Evolutionary conservation across 2,329 filamentous ascomycete genomes (phyloP).

Genomic region (Chalaropsis thielavioides): DNA sequence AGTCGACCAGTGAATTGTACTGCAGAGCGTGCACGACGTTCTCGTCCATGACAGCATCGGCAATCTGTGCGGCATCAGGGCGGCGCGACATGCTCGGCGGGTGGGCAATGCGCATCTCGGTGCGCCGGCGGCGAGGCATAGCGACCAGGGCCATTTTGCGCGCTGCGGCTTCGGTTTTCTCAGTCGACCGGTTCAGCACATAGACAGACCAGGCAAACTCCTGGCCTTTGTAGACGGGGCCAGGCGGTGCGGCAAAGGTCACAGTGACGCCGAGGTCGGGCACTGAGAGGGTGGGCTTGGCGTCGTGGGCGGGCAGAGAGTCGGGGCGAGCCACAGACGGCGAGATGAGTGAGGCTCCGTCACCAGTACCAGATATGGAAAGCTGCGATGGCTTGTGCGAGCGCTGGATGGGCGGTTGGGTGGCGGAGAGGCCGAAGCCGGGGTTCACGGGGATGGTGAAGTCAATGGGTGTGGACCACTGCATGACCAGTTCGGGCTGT

Average conservation of each 20-base stretch:
- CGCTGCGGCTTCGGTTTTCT: slow-evolving; percentile 27
- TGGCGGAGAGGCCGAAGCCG: slow-evolving; percentile 40
- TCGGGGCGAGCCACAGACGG: slow-evolving; percentile 45
- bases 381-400: slow-evolving; percentile 49
- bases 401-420: slow-evolving; percentile 44
- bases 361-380: slow-evolving; percentile 41
- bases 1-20: slow-evolving; percentile 46
- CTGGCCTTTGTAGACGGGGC: slow-evolving; percentile 45
- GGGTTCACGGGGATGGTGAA: slow-evolving; percentile 53
- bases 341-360: slow-evolving; percentile 38
- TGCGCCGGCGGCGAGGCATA: slow-evolving; percentile 48
- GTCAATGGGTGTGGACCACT: slow-evolving; percentile 55
- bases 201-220: slow-evolving; percentile 60
- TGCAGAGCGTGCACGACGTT: slow-evolving; percentile 58
- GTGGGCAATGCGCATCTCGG: slow-evolving; percentile 38
- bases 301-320: slow-evolving; percentile 36
- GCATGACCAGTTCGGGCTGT: slow-evolving; percentile 46
- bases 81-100: slow-evolving; percentile 37
- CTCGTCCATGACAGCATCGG: slow-evolving; percentile 57
- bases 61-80: slow-evolving; percentile 31
- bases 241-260: slow-evolving; percentile 50
- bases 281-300: slow-evolving; percentile 34
- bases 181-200: slow-evolving; percentile 55
- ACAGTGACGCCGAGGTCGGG: slow-evolving; percentile 58
- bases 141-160: slow-evolving; percentile 58